Evolutionary conservation across 306 rosid species (phyloP), one percentile per base, ranked within the genome.

Genomic region (Elaeagnus macrophylla): DNA sequence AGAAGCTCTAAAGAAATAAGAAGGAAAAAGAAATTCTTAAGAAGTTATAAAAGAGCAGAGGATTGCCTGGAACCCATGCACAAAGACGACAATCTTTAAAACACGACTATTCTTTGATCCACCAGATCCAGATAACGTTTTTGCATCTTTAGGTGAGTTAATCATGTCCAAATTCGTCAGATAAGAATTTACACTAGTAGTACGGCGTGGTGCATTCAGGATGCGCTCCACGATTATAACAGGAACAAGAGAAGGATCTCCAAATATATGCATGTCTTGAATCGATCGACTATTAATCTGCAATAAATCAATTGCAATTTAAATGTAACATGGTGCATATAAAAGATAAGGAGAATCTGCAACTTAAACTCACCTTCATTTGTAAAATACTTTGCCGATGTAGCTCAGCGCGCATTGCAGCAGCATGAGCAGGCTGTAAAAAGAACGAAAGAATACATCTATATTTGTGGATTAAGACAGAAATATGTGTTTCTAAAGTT

Each of bases 11-110:
- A 17, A 45, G 49, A 45, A 53, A 43, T 37, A 53, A 51, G 36
- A 43, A 17, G 36, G 12, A 15, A 12, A 20, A 12, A 3, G n/a
- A 43, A 53, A 63, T 53, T 5, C 39, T 9, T 10, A 13, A 42
- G 5, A 7, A 25, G 8, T 20, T 11, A 14, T 32, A 37, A 19
- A 9, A 8, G 19, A 11, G 25, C 3, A 57, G 64, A 62, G 50
- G 11, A 94, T 80, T 74, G 88, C 97, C 95, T 90, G 97, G 75
- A 90, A 90, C 41, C 97, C 97, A 72, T 90, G 97, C 62, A 90
- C 97, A 61, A 90, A 90, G 75, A 90, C 81, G 48, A 81, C 95
- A 74, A 83, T 76, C 83, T 81, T 86, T 70, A 90, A 73, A 51
- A 75, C 72, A 41, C 81, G 84, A 61, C 71, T 68, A 63, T 68